Percentiles rank a stretch among this genome's conserved stretches.
Conservation (phyloP, 768 basidiomycete species). For the Suillus hirtellus region DNA sequence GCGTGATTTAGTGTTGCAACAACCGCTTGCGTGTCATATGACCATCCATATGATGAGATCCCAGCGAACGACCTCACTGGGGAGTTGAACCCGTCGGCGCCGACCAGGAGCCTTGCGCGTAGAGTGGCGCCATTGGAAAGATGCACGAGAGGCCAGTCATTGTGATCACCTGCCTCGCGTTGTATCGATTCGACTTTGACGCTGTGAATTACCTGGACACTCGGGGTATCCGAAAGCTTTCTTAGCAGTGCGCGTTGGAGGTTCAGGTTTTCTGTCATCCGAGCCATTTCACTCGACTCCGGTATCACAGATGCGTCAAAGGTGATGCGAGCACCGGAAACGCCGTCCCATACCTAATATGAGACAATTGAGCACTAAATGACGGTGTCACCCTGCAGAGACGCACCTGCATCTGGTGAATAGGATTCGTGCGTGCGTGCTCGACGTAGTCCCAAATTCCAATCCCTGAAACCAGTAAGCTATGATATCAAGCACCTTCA, state of each 20-base stretch:
- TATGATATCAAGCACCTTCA: conserved; percentile 1
- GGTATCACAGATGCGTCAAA: conserved; percentile 58
- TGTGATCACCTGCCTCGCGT: conserved; percentile 40
- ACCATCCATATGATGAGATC: conserved; percentile 89
- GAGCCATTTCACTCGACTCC: conserved; percentile 61
- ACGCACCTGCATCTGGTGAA: conserved; percentile 84
- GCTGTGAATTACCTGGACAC: conserved; percentile 68
- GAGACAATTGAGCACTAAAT: conserved; percentile 6
- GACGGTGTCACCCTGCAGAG: background rate
- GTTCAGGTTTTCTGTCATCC: conserved; percentile 90
- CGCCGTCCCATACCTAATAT: conserved; percentile 85
- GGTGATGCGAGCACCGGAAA: conserved; percentile 75
- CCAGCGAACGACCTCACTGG: conserved; percentile 86
- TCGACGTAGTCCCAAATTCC: conserved; percentile 87
- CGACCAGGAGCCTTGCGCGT: conserved; percentile 77
- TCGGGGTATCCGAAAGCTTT: conserved; percentile 51
- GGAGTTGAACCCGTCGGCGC: conserved; percentile 94
- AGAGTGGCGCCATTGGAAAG: conserved; percentile 68
- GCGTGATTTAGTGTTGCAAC: conserved; percentile 85
- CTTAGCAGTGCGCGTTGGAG: conserved; percentile 82
- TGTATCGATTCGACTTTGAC: conserved; percentile 74
- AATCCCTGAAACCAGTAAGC: conserved; percentile 50
- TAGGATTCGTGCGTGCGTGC: conserved; percentile 58
- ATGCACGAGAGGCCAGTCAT: conserved; percentile 78
- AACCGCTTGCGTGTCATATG: conserved; percentile 85